Base-by-base conservation (phyloP, 352 stramenopile species). In the Aphanomyces astaci region DNA sequence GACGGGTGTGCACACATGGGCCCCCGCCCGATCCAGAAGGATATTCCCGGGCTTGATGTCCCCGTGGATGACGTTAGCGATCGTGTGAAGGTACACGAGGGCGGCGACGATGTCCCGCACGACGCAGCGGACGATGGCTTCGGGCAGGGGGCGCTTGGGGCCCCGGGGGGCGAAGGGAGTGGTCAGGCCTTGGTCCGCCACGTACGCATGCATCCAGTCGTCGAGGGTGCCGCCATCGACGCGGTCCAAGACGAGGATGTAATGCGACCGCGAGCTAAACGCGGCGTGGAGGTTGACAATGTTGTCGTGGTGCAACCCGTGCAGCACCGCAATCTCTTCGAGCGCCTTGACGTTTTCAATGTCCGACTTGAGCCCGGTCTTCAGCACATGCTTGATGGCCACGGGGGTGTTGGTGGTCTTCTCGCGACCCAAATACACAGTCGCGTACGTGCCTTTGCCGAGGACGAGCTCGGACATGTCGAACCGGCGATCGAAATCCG, bases 1-100 rank as follows among this genome's bases (percentile, higher is more conserved):
- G 3, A 68, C 62, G 9, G 33, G 39, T 5, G 22, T 15, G 32
- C 46, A 53, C 4, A 39, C 22, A 25, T 30, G n/a, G 11, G 10
- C 7, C n/a, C n/a, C n/a, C 9, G 17, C 7, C n/a, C 17, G 7
- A 5, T 70, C 52, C n/a, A 70, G 22, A 15, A 70, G 45, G n/a
- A 70, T 52, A 27, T 70, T 70, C 24, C 33, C 19, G 3, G 64
- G 64, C 36, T 72, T 72, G 31, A 72, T 36, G 32, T 72, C 57
- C 15, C 39, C 60, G 30, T 72, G 66, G 31, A 72, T 46, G 7
- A 72, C 39, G n/a, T 45, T 13, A 22, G 62, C 62, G 9, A 51
- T 56, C 30, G 62, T 68, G 28, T 68, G 62, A 1, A 68, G 51
- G 32, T 68, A 68, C 5, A 36, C 28, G 5, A 68, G 43, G 17